phyloP scores from a whole-genome alignment of 352 stramenopile genomes.

The Phytophthora multivora region DNA sequence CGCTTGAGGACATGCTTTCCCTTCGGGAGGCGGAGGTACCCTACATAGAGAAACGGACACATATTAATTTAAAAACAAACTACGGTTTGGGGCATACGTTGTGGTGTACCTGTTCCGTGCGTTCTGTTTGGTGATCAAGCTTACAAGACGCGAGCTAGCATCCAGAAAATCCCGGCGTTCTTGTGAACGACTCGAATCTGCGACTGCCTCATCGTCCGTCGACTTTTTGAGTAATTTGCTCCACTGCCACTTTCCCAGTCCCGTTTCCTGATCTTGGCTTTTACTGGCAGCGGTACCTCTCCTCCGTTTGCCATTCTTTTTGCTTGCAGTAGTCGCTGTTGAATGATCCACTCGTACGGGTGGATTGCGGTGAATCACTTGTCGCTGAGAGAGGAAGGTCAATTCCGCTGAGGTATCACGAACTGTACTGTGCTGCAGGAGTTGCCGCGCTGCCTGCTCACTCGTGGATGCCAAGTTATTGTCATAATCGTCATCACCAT shows the following conservation, averaged over 20 bases:
- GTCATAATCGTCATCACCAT: slow-evolving; percentile 40
- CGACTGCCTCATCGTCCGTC: slow-evolving; percentile 11
- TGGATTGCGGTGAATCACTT: slow-evolving; percentile 78
- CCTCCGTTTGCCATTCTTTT: slow-evolving; percentile 39
- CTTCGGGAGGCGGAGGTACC: not conserved
- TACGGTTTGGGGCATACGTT: not conserved
- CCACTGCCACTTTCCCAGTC: slow-evolving; percentile 73
- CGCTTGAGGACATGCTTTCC: slow-evolving; percentile 2
- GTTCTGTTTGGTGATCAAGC: slow-evolving; percentile 39
- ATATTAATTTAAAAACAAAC: not conserved
- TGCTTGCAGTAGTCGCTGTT: slow-evolving; percentile 8
- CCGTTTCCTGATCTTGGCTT: slow-evolving; percentile 34
- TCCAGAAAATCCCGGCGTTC: slow-evolving; percentile 31
- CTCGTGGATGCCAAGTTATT: slow-evolving; percentile 28
- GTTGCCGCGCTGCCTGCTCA: slow-evolving; percentile 27
- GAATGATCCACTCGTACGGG: slow-evolving; percentile 44
- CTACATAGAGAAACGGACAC: slow-evolving; percentile 1
- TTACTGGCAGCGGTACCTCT: slow-evolving; percentile 34
- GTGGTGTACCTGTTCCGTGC: slow-evolving; percentile 25
- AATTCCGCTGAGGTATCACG: slow-evolving; percentile 71
- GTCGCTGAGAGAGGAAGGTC: slow-evolving; percentile 76
- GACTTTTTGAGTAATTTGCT: slow-evolving; percentile 59
- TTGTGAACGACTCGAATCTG: slow-evolving; percentile 19
- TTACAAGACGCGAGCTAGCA: slow-evolving; percentile 33
- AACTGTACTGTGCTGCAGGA: slow-evolving; percentile 54